A percentile compares a stretch with the other conserved stretches of the same genome.
phyloP scores from a whole-genome alignment of 1,284 basidiomycete species.

The Cryptococcus sp. region DNA sequence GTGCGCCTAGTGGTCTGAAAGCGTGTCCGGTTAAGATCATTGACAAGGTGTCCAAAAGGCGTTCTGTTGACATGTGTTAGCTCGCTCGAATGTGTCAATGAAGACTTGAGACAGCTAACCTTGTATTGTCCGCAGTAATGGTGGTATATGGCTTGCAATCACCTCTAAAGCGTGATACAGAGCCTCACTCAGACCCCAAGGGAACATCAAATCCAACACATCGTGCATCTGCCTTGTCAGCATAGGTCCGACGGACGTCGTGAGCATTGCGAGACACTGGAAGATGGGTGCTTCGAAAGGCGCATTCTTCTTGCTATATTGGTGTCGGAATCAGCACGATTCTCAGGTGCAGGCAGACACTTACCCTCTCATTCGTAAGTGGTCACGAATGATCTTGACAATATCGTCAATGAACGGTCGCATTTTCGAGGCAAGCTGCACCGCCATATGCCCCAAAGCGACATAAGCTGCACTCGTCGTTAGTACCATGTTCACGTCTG shows the following conservation, averaged over 20 bases:
- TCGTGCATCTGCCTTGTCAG: slow-evolving; percentile 95
- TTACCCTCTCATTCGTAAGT: slow-evolving; percentile 80
- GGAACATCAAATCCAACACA: slow-evolving; percentile 95
- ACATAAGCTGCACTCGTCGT: slow-evolving; percentile 70
- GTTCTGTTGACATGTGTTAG: slow-evolving; percentile 59
- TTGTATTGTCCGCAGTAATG: slow-evolving; percentile 89
- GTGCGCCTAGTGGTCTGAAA: slow-evolving; percentile 81
- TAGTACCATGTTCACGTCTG: slow-evolving; percentile 6
- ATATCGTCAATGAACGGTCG: slow-evolving; percentile 92
- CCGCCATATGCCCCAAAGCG: slow-evolving; percentile 93
- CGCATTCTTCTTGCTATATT: slow-evolving; percentile 82
- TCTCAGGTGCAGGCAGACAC: slow-evolving; percentile 26
- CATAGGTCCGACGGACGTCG: slow-evolving; percentile 91
- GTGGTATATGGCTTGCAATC: slow-evolving; percentile 86
- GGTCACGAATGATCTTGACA: slow-evolving; percentile 85
- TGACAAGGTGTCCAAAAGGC: slow-evolving; percentile 80
- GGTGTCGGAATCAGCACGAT: not conserved
- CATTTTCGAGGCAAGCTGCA: slow-evolving; percentile 91
- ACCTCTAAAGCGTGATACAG: slow-evolving; percentile 81
- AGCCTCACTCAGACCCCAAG: slow-evolving; percentile 88
- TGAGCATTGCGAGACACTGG: slow-evolving; percentile 95
- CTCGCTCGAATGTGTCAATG: slow-evolving; percentile 22
- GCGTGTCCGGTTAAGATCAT: slow-evolving; percentile 75
- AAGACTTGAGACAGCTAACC: slow-evolving; percentile 61
- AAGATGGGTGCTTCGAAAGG: slow-evolving; percentile 95